A percentile compares a stretch with the other conserved stretches of the same genome.
phyloP scores from a whole-genome alignment of 2,329 filamentous ascomycete species.

The Aspergillus brasiliensis region DNA sequence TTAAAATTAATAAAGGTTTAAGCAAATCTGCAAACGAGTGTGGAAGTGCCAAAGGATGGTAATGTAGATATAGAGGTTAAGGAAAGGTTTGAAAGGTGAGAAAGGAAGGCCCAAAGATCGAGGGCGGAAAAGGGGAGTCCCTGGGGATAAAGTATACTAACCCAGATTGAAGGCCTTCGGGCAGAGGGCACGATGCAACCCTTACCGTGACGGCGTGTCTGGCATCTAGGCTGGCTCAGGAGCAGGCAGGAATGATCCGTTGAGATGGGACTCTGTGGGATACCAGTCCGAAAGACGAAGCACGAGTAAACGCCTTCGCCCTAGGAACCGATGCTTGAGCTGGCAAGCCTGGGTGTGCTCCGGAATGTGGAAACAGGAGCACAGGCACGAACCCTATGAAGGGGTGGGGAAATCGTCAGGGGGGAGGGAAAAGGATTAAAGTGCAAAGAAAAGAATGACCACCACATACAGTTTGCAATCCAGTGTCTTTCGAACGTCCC shows the following conservation, averaged over 20 bases:
- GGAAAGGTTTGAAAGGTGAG: constrained; percentile 15
- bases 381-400: constrained; percentile 44
- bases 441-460: constrained; percentile 30
- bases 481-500: constrained; percentile 30
- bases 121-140: constrained; percentile 24
- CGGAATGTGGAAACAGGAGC: constrained; percentile 41
- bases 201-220: constrained; percentile 48
- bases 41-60: neutral
- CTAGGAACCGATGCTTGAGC: constrained; percentile 37
- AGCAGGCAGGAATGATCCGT: constrained; percentile 43
- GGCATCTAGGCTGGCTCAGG: constrained; percentile 46
- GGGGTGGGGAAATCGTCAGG: constrained; percentile 42
- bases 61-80: constrained; percentile 16
- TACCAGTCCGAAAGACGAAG: constrained; percentile 44
- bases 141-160: constrained; percentile 38
- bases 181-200: constrained; percentile 44
- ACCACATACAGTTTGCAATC: constrained; percentile 39
- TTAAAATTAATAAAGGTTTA: constrained; percentile 24
- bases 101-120: constrained; percentile 11
- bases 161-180: constrained; percentile 45
- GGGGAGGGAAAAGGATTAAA: constrained; percentile 30
- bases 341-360: constrained; percentile 35
- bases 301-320: constrained; percentile 53
- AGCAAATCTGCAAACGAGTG: constrained; percentile 11
- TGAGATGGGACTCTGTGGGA: constrained; percentile 37